Evolutionary conservation across 176 grass and related monocot genomes (phyloP).

Genomic region (Coix lacrymajobi): DNA sequence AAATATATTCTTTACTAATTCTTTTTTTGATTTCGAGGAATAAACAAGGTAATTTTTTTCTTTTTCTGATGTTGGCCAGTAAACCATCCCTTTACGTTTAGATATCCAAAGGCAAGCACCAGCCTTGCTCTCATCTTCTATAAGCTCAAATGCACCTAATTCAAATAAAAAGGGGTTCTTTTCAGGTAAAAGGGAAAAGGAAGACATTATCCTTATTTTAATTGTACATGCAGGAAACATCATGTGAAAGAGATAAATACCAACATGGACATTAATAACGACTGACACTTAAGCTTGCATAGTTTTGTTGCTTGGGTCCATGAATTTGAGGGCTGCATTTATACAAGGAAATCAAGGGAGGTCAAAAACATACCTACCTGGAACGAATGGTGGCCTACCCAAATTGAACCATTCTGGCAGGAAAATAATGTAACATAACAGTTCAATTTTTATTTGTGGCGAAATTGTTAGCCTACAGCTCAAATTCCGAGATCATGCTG

Average conservation of each 20-base stretch:
- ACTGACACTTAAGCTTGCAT: background rate
- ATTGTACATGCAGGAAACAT: background rate
- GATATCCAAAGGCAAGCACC: constrained; percentile 89
- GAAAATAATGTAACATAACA: background rate
- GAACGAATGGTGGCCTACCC: background rate
- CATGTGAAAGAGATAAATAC: background rate
- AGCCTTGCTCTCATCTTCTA: constrained; percentile 87
- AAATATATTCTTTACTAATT: constrained; percentile 34
- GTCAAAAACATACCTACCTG: background rate
- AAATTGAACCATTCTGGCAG: background rate
- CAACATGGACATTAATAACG: background rate
- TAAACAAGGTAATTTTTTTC: constrained; percentile 54
- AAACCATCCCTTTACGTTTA: constrained; percentile 70
- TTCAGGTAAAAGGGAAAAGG: constrained; percentile 12
- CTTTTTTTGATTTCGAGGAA: constrained; percentile 39
- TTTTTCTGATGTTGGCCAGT: constrained; percentile 71
- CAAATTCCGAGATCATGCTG: background rate
- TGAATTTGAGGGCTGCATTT: background rate
- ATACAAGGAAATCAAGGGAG: background rate
- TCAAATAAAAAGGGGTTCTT: background rate
- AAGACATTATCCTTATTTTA: background rate
- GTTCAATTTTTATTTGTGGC: background rate
- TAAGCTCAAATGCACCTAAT: constrained; percentile 76
- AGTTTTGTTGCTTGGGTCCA: background rate
- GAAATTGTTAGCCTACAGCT: background rate